Base-by-base conservation (phyloP, 73 alveolate genomes). In the Stentor roeselii region DNA sequence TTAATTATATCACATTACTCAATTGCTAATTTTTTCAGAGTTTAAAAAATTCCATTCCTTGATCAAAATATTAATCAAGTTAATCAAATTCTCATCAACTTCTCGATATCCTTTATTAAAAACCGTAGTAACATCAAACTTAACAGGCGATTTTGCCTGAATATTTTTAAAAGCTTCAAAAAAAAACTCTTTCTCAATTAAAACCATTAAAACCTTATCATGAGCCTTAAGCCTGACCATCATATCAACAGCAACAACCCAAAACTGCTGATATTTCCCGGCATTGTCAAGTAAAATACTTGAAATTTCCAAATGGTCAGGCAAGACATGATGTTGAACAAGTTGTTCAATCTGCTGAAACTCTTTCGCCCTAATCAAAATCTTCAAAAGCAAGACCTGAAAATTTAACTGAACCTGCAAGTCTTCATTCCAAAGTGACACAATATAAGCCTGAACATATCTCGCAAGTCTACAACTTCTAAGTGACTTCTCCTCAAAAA, bases 391-490 rank as follows among this genome's bases (percentile, higher is more conserved):
- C 41, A 67, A 67, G 34, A 67, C 34, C 37, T 67, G 80, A 11
- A 67, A 30, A 67, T 67, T 32, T 67, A 30, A 40, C n/a, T 67
- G 80, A n/a, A 67, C 80, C 34, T 67, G 80, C 14, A 67, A 34
- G 37, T 67, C 80, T 67, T 67, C 42, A 0, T 30, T 21, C 11
- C 21, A 15, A 1, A 67, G 34, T 21, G 80, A 21, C 27, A 36
- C 27, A n/a, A 21, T 21, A 34, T 67, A 67, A 15, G 21, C 80
- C 42, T 21, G 37, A 21, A 67, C 34, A 21, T 27, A 36, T 21
- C 27, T 27, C 34, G 41, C 11, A 11, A 67, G 34, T 27, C 34
- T 27, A 21, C 41, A 1, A 40, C 21, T 67, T 21, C 50, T n/a
- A 14, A 67, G 15, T 27, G 80, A 30, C 42, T 40, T 32, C 11